Base-by-base conservation (phyloP, 306 rosid genomes). In the Prunus padus region DNA sequence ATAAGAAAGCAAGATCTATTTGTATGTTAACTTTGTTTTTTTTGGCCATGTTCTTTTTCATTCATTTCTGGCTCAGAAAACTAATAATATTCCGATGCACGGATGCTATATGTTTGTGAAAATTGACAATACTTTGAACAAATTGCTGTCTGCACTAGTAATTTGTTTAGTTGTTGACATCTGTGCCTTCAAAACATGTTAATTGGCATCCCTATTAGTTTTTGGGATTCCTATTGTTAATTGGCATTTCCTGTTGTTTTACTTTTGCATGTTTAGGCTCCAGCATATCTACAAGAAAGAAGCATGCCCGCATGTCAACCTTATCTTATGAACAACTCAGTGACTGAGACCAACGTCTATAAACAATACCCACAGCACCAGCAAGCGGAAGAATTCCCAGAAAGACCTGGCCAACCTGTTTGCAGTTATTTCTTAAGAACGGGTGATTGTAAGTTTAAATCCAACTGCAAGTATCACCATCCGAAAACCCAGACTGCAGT, bases 391-490 rank as follows among this genome's bases (percentile, higher is more conserved):
- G 96, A 88, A 69, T 90, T 68, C 82, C 99, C 96, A 7, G 98
- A 96, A 78, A 85, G 98, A 77, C 98, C 97, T 42, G 98, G 99
- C 42, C 96, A 89, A 88, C 98, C 98, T 42, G 91, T 86, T 30
- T 96, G 99, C 90, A 89, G 76, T 75, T 92, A 67, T 88, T 96
- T 85, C 88, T 42, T 96, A 62, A 96, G 90, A 91, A 96, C 93
- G 4, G 98, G 99, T 74, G 85, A 88, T 76, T 92, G 99, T 84
- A 96, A 90, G 82, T 96, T 80, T 55, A 92, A 76, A 88, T 86
- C 84, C 65, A 87, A 84, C 69, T 96, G 99, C 92, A 96, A 83
- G 79, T 96, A 88, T 76, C 93, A 96, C 82, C 99, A 92, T 84
- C 99, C 99, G 11, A 96, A 88, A 88, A 86, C 68, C 79, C 76